Evolutionary conservation across 2,329 filamentous ascomycete genomes (phyloP), one percentile per base, ranked within the genome.

Genomic region (Lecanicillium sp.): DNA sequence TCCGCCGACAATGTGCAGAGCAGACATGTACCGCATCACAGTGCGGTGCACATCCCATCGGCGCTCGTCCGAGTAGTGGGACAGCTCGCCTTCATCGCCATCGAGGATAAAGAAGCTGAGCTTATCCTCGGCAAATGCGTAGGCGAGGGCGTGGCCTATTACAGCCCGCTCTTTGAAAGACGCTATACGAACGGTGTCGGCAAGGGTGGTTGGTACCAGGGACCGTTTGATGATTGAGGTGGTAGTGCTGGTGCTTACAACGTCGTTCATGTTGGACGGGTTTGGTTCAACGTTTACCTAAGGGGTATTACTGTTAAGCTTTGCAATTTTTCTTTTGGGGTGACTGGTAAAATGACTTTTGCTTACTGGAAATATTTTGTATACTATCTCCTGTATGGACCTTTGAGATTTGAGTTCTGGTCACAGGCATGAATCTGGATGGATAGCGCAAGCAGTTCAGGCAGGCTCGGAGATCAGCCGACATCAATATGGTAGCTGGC

Each of bases 11-110:
- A 78, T 79, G 57, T 88, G 84, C 43, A 83, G 79, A 42, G 85
- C 83, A 35, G 80, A 80, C 49, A 86, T 73, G 60, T 87, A 89
- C 49, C 79, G 80, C 67, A 90, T 76, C 50, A 88, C 82, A 55
- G 82, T 74, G 48, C 83, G 70, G 58, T 92, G 85, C 33, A 92
- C 68, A 48, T 78, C 75, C 80, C 83, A 92, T 55, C 80, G 81
- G 54, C 78, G 67, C 58, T 85, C 75, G 52, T 77, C 70, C 34
- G 76, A 71, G 62, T 73, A 75, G 45, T 69, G 59, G 45, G 67
- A 68, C 62, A 77, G 74, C 56, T 86, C 83, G 43, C 14, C 12
- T 9, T 30, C 11, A 6, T 81, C 77, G 33, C 79, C 77, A 53
- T 85, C 76, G 51, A 89, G 68, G 51, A 87, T 78, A 63, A 90